A percentile compares a stretch with the other conserved stretches of the same genome.
phyloP scores from a whole-genome alignment of 2,329 filamentous ascomycete genomes.

The Colletotrichum caudatum region DNA sequence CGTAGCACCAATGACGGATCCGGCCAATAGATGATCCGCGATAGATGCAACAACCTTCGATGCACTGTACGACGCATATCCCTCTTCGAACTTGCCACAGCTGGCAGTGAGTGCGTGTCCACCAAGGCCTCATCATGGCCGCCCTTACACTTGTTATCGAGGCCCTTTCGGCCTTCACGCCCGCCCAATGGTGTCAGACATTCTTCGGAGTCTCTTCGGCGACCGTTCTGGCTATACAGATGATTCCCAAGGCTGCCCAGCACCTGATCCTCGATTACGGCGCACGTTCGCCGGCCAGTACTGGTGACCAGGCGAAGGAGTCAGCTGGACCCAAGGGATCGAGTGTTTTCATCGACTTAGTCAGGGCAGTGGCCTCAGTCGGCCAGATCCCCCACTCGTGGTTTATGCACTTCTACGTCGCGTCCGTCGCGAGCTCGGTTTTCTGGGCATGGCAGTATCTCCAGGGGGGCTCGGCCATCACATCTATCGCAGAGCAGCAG shows the following conservation, averaged over 20 bases:
- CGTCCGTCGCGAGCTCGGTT: slow-evolving; percentile 75
- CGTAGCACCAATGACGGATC: neutral
- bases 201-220: slow-evolving; percentile 60
- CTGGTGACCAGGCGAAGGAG: slow-evolving; percentile 29
- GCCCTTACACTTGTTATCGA: slow-evolving; percentile 20
- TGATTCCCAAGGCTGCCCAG: slow-evolving; percentile 59
- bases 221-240: slow-evolving; percentile 56
- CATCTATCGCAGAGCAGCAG: slow-evolving; percentile 57
- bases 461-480: slow-evolving; percentile 65
- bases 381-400: slow-evolving; percentile 84
- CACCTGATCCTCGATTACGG: slow-evolving; percentile 64
- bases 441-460: slow-evolving; percentile 80
- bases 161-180: slow-evolving; percentile 18
- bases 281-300: slow-evolving; percentile 53
- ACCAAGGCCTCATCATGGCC: slow-evolving; percentile 18
- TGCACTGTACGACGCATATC: slow-evolving; percentile 6
- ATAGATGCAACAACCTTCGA: neutral
- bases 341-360: slow-evolving; percentile 19
- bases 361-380: slow-evolving; percentile 49
- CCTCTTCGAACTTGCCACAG: neutral
- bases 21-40: slow-evolving; percentile 30
- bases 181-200: slow-evolving; percentile 55
- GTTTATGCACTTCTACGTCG: slow-evolving; percentile 89
- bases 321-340: slow-evolving; percentile 22
- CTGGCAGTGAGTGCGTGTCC: neutral